Percentiles rank a stretch among this genome's conserved stretches.
These are phyloP conservation scores for Podaxis carcinomalis DNA, from an alignment of 768 basidiomycete species.

Conservation along the genomic window DNA sequence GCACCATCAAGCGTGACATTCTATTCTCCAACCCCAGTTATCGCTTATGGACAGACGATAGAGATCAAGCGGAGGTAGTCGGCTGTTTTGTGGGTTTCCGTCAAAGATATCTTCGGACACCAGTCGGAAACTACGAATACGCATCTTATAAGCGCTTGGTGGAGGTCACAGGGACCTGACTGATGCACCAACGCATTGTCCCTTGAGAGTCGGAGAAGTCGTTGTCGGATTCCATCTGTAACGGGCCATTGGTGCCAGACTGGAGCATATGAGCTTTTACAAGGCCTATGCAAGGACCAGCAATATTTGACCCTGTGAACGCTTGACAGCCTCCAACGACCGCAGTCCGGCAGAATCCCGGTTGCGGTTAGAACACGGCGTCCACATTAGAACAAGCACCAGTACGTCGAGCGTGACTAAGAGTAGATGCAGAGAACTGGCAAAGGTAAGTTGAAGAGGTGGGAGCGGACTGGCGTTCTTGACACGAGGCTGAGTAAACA, in stretches of 20 bases:
- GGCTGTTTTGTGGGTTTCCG: neutral
- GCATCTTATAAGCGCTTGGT: no score
- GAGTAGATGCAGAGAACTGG: neutral
- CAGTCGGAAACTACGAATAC: neutral
- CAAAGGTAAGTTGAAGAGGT: neutral
- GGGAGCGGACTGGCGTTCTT: neutral
- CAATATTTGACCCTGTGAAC: neutral
- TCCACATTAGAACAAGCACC: neutral
- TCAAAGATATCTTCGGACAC: neutral
- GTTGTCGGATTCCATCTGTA: neutral
- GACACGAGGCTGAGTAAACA: constrained; percentile 6
- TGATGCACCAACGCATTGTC: neutral
- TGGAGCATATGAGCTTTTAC: neutral
- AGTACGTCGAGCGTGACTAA: neutral
- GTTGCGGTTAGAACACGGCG: neutral
- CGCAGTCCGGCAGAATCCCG: neutral
- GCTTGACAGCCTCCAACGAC: neutral
- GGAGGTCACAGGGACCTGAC: neutral
- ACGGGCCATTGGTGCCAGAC: neutral
- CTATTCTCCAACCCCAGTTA: neutral
- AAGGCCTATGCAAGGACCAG: neutral
- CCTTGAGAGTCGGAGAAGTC: neutral
- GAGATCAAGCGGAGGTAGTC: neutral
- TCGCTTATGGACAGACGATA: neutral
- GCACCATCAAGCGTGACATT: neutral